Conservation (phyloP, 2,329 filamentous ascomycete species). For the Colletotrichum liriopes region DNA sequence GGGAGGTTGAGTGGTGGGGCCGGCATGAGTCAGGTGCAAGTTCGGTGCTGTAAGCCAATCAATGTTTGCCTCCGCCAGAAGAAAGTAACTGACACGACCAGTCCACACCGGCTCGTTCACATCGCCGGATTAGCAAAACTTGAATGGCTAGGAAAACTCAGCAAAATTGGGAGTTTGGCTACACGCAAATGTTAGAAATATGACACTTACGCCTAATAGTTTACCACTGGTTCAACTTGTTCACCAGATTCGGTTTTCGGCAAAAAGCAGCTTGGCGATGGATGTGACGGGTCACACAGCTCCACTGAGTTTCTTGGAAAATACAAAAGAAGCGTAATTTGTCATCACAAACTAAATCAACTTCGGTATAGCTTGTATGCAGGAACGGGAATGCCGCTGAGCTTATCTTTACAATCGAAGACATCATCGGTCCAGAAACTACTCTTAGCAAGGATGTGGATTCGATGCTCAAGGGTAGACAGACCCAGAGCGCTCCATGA, state of each 20-base stretch:
- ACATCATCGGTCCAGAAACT: background rate
- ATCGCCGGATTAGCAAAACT: background rate
- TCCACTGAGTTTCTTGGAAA: background rate
- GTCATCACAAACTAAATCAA: background rate
- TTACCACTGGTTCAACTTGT: background rate
- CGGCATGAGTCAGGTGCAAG: background rate
- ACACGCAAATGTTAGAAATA: too few species aligned
- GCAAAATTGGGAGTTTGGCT: too few species aligned
- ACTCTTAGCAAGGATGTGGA: background rate
- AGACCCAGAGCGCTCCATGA: background rate
- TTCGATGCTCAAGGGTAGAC: background rate
- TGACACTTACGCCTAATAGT: background rate
- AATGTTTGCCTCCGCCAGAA: background rate
- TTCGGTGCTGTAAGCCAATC: background rate
- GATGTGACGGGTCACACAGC: background rate
- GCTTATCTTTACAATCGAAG: background rate
- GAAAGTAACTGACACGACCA: background rate
- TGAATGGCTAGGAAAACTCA: too few species aligned
- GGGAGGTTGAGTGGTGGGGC: background rate
- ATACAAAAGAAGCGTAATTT: background rate
- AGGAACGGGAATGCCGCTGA: background rate
- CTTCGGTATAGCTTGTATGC: background rate
- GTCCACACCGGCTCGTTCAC: background rate
- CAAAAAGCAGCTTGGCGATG: background rate
- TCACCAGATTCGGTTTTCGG: background rate